Evolutionary conservation across 768 basidiomycete genomes (phyloP).

Genomic region (Calocera viscosa): DNA sequence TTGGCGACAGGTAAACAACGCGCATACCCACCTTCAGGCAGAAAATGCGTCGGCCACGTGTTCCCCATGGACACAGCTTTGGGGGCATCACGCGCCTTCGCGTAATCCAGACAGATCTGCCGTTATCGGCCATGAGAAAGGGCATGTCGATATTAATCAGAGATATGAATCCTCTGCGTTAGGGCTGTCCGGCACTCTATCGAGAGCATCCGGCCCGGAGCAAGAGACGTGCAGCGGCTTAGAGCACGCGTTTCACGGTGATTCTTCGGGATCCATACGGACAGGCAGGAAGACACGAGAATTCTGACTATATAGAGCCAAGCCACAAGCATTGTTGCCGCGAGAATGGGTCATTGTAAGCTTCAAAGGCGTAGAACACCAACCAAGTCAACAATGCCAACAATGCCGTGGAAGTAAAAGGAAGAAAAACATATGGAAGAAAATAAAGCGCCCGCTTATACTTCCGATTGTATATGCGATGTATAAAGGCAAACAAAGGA

Average conservation of each 20-base stretch:
- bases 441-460: not conserved
- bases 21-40: not conserved
- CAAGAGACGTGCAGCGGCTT: not conserved
- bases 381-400: not conserved
- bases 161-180: too few relatives aligned
- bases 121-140: not conserved
- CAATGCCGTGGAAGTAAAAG: slow-evolving; percentile 6
- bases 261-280: not conserved
- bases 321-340: not conserved
- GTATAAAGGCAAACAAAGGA: not conserved
- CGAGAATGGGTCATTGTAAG: not conserved
- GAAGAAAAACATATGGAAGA: not conserved
- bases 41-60: not conserved
- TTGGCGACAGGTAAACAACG: not conserved
- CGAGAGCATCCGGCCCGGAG: not conserved
- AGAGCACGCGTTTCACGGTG: not conserved
- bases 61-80: not conserved
- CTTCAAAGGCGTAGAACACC: too few relatives aligned
- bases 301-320: not conserved
- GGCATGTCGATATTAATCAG: not conserved
- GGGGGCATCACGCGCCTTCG: not conserved
- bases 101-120: not conserved
- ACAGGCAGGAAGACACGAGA: not conserved
- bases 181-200: not conserved
- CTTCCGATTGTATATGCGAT: not conserved